These are phyloP conservation scores for Hirschioporus abietinus DNA, from an alignment of 768 basidiomycete species.

Conservation along the genomic window DNA sequence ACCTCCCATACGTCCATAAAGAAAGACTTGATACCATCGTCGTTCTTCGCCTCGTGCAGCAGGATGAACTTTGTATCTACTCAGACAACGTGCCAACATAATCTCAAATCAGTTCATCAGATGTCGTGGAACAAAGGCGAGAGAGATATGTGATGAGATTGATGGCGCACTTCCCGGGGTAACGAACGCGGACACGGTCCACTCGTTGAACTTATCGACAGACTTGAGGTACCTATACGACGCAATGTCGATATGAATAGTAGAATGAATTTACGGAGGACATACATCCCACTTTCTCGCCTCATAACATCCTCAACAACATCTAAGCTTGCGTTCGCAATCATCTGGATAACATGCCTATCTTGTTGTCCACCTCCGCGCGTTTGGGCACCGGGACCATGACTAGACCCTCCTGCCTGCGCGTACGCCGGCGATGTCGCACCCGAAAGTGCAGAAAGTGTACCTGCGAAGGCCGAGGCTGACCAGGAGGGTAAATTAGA, in stretches of 20 bases:
- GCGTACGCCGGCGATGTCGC: conserved; percentile 70
- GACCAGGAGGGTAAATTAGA: conserved; percentile 88
- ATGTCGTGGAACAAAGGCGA: conserved; percentile 7
- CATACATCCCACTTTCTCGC: conserved; percentile 74
- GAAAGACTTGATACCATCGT: conserved; percentile 92
- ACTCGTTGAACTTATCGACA: conserved; percentile 97
- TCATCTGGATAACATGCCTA: conserved; percentile 97
- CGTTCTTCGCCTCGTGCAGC: conserved; percentile 93
- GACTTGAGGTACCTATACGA: conserved; percentile 82
- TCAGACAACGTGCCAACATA: background rate
- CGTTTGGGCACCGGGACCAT: conserved; percentile 41
- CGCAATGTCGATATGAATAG: conserved; percentile 8
- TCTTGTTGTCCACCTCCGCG: conserved; percentile 67
- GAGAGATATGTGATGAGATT: background rate
- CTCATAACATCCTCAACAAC: conserved; percentile 90
- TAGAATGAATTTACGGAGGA: conserved; percentile 13
- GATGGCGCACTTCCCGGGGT: conserved; percentile 85
- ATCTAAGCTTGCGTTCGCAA: conserved; percentile 95
- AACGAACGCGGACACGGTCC: conserved; percentile 95
- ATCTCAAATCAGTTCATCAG: conserved; percentile 19
- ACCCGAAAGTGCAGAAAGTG: conserved; percentile 80
- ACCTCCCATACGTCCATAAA: conserved; percentile 96
- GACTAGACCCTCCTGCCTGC: conserved; percentile 40
- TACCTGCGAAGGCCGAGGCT: conserved; percentile 86
- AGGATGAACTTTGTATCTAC: conserved; percentile 93